Base-by-base conservation (phyloP, 768 basidiomycete species). In the Thelephora aurantiotincta region DNA sequence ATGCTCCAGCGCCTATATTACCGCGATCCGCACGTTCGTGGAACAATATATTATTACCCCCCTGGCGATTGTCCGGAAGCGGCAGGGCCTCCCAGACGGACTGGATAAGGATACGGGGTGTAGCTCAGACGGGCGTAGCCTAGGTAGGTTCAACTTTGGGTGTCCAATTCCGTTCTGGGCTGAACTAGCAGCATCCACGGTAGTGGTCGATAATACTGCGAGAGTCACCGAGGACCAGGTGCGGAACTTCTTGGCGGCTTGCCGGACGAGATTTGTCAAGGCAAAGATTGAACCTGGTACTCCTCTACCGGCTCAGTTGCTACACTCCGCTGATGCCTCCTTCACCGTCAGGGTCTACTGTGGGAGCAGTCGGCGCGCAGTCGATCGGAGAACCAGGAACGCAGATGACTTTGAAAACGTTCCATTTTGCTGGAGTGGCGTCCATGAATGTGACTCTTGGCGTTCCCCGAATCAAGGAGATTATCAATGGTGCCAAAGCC, bases 401-500 rank as follows among this genome's bases (percentile, higher is more conserved):
- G 0, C 96, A 99, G 61, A 99, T 99, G 96, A 98, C 94, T 1
- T 65, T 98, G 54, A 98, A 98, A 67, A 98, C 96, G 48, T 99
- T 99, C 79, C 96, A 99, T 72, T 99, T 98, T 65, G 96, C 96
- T 57, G 96, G 96, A 68, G 94, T 99, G 52, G 96, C 96, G 6
- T 94, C 93, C 34, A 99, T 98, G 96, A 98, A 97, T 66, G 91
- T 99, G 52, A 99, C 96, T 0, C 78, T 98, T 34, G 96, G 96
- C 65, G 96, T 98, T n/a, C 96, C 96, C 2, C 94, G 96, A 58
- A 98, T 99, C 67, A 98, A 98, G 64, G 96, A 99, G 65, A 98
- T 99, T 54, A 99, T 99, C 71, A 99, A 98, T 56, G 96, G 92
- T 2, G 89, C 96, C n/a, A 99, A 96, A 62, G 65, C 72, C 35